Evolutionary conservation across 2,329 filamentous ascomycete genomes (phyloP).

Genomic region (Fusarium nisikadoi): DNA sequence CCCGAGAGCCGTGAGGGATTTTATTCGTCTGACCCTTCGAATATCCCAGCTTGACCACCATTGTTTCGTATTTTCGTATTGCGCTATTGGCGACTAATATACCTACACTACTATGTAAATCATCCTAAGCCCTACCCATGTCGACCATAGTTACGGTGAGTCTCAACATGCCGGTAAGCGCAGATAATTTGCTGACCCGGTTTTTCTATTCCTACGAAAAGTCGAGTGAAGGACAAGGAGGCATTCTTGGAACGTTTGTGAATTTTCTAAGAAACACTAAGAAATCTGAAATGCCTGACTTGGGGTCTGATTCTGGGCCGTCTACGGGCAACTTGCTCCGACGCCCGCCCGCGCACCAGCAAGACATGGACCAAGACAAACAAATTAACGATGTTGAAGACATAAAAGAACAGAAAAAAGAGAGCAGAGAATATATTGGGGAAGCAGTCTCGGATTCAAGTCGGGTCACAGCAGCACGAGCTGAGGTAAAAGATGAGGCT

Average conservation of each 20-base stretch:
- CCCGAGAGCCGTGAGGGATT: no score
- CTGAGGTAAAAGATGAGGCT: neutral
- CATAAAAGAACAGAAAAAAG: neutral
- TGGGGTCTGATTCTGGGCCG: neutral
- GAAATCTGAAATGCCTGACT: neutral
- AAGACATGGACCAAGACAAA: neutral
- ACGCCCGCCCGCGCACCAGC: neutral
- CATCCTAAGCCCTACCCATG: neutral
- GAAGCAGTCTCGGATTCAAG: no score
- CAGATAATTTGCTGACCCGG: neutral
- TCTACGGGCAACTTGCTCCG: neutral
- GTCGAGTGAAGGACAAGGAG: neutral
- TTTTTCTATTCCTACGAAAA: no score
- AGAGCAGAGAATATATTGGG: accelerated
- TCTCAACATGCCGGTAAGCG: neutral
- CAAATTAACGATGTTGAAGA: accelerated
- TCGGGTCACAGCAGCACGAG: no score
- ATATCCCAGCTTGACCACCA: no score
- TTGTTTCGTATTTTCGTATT: neutral
- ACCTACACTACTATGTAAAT: neutral
- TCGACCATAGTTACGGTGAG: neutral
- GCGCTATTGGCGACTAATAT: neutral
- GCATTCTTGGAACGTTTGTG: neutral
- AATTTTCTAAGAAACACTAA: neutral
- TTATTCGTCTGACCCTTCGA: neutral